A percentile compares a stretch with the other conserved stretches of the same genome.
phyloP scores from a whole-genome alignment of 192 early-diverging fungal species.

The Haplosporangium gracile region DNA sequence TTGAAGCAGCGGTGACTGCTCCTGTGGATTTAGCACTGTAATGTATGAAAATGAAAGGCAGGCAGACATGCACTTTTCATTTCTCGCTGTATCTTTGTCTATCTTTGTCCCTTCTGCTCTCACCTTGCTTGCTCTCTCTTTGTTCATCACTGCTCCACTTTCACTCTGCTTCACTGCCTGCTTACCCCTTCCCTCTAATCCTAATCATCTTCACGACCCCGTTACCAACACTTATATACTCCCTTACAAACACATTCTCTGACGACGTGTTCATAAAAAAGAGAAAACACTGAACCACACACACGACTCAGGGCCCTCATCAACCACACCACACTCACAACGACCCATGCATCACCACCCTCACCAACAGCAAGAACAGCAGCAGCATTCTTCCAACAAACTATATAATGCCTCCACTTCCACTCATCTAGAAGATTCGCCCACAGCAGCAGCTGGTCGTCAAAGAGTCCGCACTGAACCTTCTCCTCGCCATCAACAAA shows the following conservation, averaged over 20 bases:
- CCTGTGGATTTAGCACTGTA: too few species aligned
- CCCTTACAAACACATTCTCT: neutral
- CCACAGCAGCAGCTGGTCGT: constrained; percentile 14
- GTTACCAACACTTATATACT: neutral
- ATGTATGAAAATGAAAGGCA: too few species aligned
- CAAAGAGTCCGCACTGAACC: constrained; percentile 46
- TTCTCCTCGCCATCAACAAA: constrained; percentile 39
- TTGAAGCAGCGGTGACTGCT: too few species aligned
- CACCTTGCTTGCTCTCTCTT: neutral
- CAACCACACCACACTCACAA: constrained; percentile 21
- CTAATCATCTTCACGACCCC: neutral
- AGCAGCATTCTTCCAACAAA: constrained; percentile 18
- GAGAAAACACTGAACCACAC: constrained; percentile 12
- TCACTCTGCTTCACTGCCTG: neutral
- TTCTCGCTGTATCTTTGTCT: neutral
- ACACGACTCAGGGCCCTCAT: constrained; percentile 20
- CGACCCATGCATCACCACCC: neutral
- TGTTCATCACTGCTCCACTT: neutral
- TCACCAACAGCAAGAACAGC: constrained; percentile 1
- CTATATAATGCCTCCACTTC: neutral
- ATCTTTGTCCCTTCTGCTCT: constrained; percentile 1
- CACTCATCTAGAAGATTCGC: constrained; percentile 20
- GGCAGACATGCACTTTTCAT: neutral
- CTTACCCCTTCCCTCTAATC: neutral
- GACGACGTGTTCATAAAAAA: neutral